These are phyloP conservation scores for Phytopythium ostracodes DNA, from an alignment of 352 stramenopile genomes.

Conservation along the genomic window DNA sequence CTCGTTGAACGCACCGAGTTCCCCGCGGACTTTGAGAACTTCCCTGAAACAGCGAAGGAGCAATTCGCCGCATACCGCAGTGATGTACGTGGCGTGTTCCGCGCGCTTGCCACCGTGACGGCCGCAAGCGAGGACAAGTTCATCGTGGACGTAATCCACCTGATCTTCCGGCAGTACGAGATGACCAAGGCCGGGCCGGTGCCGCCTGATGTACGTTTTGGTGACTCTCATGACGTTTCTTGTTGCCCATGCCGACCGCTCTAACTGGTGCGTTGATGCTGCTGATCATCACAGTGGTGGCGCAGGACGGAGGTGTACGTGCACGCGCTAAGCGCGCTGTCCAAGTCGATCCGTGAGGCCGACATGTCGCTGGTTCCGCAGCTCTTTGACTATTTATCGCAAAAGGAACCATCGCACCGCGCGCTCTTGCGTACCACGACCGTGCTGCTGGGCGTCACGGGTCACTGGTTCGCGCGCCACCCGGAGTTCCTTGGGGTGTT, in stretches of 20 bases:
- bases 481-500: constrained; percentile 46
- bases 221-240: not conserved
- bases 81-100: constrained; percentile 71
- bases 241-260: not conserved
- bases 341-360: constrained; percentile 76
- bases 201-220: constrained; percentile 25
- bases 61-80: constrained; percentile 66
- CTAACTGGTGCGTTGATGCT: not conserved
- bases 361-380: constrained; percentile 69
- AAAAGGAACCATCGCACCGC: constrained; percentile 54
- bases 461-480: constrained; percentile 73
- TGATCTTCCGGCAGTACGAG: constrained; percentile 74
- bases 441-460: constrained; percentile 67
- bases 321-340: constrained; percentile 72
- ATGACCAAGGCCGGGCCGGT: constrained; percentile 37
- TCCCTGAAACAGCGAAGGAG: constrained; percentile 47
- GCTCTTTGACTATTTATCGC: constrained; percentile 71
- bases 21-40: constrained; percentile 46
- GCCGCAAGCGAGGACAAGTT: constrained; percentile 71
- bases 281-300: constrained; percentile 49
- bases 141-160: constrained; percentile 66
- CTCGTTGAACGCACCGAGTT: constrained; percentile 69
- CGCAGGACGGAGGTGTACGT: constrained; percentile 77
- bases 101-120: constrained; percentile 69
- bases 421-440: constrained; percentile 55